Base-by-base conservation (phyloP, 192 early-diverging fungal genomes). In the Linnemannia hyalina region DNA sequence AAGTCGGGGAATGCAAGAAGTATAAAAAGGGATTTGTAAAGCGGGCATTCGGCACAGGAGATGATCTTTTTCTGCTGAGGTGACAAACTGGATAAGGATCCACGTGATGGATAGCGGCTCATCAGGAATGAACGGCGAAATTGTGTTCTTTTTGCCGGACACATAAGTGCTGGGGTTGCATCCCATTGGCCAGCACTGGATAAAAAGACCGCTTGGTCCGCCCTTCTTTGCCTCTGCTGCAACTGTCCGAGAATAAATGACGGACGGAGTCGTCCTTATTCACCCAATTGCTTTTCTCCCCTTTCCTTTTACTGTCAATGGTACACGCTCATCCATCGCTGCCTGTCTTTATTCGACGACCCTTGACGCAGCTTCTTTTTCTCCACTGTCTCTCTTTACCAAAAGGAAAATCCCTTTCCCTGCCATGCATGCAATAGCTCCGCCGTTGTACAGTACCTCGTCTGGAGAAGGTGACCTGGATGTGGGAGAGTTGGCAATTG, bases 131-230 rank as follows among this genome's bases (percentile, higher is more conserved):
- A 52, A 46, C 8, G n/a, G n/a, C 41, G 47, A 35, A 26, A 68
- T 22, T 41, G 44, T 73, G 46, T 46, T 73, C 72, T 29, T 78
- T 78, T 78, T 78, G 69, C 77, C 77, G 77, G 69, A 65, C 18
- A 29, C 5, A 36, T 15, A 8, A 23, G 3, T 38, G 41, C 40
- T 78, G 77, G 77, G 6, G 44, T 57, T 41, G 23, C 7, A 71
- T 71, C 20, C 69, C 68, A 78, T 78, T 78, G 77, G 60, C n/a
- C 26, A 15, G 26, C 2, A 26, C 32, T 78, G 77, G 60, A 65
- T 65, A 65, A 65, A 65, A 26, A 65, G 10, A 6, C 11, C 60
- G 11, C 32, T 70, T 32, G 69, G 69, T 38, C 69, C 69, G 38
- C 38, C 11, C 29, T 70, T 20, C 6, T 20, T 38, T 46, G 44